Conservation (phyloP, 306 rosid genomes). For the Medicago truncatula region DNA sequence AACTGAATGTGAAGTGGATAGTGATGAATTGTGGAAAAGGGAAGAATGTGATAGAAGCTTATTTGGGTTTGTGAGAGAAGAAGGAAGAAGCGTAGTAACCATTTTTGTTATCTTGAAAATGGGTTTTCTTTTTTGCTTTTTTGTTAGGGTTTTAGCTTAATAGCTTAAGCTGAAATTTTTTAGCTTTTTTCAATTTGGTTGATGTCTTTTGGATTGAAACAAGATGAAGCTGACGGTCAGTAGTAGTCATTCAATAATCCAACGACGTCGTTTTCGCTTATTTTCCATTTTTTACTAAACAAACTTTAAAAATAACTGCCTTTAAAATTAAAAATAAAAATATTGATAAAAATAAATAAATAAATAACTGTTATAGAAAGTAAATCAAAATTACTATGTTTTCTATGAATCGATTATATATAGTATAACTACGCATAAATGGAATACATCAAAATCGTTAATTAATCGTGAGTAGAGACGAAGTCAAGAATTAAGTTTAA, state of each 20-base stretch:
- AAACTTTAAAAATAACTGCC: too few relatives aligned
- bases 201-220: not conserved
- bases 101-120: conserved; percentile 33
- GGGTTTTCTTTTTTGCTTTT: not conserved
- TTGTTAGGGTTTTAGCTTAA: conserved; percentile 50
- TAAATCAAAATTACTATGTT: too few relatives aligned
- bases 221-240: not conserved
- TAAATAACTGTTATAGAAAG: too few relatives aligned
- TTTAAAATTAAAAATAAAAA: too few relatives aligned
- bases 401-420: too few relatives aligned
- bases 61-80: conserved; percentile 55
- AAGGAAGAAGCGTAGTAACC: conserved; percentile 59
- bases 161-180: not conserved
- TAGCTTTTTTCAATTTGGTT: conserved; percentile 22
- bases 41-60: conserved; percentile 56
- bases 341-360: too few relatives aligned
- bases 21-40: conserved; percentile 44
- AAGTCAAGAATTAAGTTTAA: too few relatives aligned
- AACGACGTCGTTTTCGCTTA: conserved; percentile 2
- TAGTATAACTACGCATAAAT: too few relatives aligned
- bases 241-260: not conserved
- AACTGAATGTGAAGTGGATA: conserved; percentile 41
- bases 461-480: too few relatives aligned
- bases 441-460: too few relatives aligned
- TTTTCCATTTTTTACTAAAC: too few relatives aligned